Conservation (phyloP, 108 stramenopile genomes). For the Nitzschia palea region DNA sequence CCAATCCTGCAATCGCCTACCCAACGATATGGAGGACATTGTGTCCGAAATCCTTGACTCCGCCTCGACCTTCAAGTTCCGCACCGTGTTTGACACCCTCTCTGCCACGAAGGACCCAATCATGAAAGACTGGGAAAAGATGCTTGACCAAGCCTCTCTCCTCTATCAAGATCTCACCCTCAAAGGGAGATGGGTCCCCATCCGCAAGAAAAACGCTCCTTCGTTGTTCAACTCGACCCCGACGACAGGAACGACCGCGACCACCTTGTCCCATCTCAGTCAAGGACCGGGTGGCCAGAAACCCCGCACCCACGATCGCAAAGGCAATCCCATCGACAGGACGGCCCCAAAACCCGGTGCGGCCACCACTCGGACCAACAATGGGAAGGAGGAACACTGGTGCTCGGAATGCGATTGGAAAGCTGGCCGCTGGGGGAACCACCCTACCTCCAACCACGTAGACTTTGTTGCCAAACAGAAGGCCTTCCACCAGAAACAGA, state of each 20-base stretch:
- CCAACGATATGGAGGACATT: background rate
- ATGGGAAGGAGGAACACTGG: slow-evolving; percentile 4
- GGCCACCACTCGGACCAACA: background rate
- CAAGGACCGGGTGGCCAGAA: too few relatives aligned
- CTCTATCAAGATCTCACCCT: background rate
- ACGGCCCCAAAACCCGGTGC: background rate
- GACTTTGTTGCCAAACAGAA: background rate
- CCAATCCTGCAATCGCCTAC: background rate
- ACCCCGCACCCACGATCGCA: too few relatives aligned
- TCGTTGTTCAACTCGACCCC: too few relatives aligned
- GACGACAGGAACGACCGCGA: too few relatives aligned
- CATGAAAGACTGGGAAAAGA: background rate
- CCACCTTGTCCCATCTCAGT: too few relatives aligned
- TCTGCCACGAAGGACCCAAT: background rate
- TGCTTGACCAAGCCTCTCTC: background rate
- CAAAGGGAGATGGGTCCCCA: background rate
- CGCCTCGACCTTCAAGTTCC: background rate
- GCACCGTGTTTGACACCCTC: background rate
- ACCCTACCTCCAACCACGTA: background rate
- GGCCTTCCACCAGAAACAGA: background rate
- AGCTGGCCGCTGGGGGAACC: slow-evolving; percentile 7
- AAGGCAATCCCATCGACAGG: too few relatives aligned
- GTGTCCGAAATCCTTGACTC: background rate
- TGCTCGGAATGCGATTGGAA: background rate
- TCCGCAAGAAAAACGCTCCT: background rate